Evolutionary conservation across 1,139 yeast genomes (phyloP).

Genomic region (Taiozyma sp.): DNA sequence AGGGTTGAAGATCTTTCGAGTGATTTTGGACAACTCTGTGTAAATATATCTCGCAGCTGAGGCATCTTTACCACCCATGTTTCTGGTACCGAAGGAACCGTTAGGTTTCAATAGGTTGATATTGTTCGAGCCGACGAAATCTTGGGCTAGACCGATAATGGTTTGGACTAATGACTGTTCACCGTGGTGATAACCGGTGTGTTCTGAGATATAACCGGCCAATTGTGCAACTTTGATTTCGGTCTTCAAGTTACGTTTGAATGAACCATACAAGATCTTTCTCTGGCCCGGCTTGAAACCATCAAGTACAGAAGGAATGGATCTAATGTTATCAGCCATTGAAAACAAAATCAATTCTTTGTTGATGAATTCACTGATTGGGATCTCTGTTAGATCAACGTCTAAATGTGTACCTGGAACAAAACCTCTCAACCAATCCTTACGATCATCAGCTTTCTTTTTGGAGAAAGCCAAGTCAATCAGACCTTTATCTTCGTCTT

Average conservation of each 20-base stretch:
- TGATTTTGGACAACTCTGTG: conserved; percentile 76
- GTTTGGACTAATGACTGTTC: conserved; percentile 85
- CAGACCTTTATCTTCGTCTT: conserved; percentile 72
- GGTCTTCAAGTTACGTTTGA: conserved; percentile 68
- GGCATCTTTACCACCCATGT: conserved; percentile 97
- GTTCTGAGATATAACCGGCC: conserved; percentile 86
- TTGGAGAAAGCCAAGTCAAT: conserved; percentile 95
- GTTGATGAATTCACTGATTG: conserved; percentile 91
- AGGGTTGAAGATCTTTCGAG: conserved; percentile 72
- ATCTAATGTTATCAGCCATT: conserved; percentile 94
- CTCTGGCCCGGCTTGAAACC: conserved; percentile 98
- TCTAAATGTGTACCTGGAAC: conserved; percentile 92
- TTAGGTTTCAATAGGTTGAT: conserved; percentile 81
- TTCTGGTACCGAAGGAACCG: conserved; percentile 97
- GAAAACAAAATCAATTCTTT: conserved; percentile 93
- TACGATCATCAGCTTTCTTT: conserved; percentile 95
- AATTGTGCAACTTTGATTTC: conserved; percentile 91
- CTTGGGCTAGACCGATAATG: conserved; percentile 91
- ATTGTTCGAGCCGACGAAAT: conserved; percentile 91
- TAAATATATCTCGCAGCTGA: conserved; percentile 98
- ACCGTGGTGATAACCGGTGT: conserved; percentile 96
- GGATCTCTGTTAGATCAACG: conserved; percentile 71
- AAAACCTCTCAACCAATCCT: conserved; percentile 90
- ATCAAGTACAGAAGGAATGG: conserved; percentile 91
- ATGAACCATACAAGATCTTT: conserved; percentile 85